A percentile compares a stretch with the other conserved stretches of the same genome.
Evolutionary conservation across 257 asterid genomes (phyloP).

Genomic region (Scutellaria barbata): DNA sequence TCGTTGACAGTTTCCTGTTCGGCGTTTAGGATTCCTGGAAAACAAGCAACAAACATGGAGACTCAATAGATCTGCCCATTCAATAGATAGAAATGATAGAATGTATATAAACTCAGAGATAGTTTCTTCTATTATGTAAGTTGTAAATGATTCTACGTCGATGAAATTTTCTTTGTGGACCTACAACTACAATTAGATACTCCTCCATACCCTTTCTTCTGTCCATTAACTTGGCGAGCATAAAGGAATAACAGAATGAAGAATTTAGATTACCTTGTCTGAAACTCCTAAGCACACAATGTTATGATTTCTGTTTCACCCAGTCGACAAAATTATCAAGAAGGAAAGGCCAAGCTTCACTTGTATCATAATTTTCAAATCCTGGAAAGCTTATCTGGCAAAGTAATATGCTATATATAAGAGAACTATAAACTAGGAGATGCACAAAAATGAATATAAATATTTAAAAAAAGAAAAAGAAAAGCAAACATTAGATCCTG

Average conservation of each 20-base stretch:
- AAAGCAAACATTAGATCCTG: neutral
- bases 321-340: slow-evolving; percentile 85
- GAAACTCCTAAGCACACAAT: slow-evolving; percentile 16
- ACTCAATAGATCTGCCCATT: neutral
- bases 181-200: too few relatives aligned
- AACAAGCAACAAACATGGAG: slow-evolving; percentile 37
- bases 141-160: too few relatives aligned
- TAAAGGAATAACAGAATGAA: too few relatives aligned
- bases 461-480: neutral
- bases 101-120: neutral
- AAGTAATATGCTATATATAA: slow-evolving; percentile 12
- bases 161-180: too few relatives aligned
- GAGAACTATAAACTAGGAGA: neutral
- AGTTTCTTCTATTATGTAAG: neutral
- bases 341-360: slow-evolving; percentile 80
- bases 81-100: neutral
- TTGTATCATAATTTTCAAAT: slow-evolving; percentile 63
- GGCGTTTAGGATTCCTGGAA: slow-evolving; percentile 24
- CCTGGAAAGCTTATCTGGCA: slow-evolving; percentile 80
- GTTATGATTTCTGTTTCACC: slow-evolving; percentile 46
- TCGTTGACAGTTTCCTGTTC: slow-evolving; percentile 31
- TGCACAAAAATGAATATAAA: neutral
- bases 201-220: too few relatives aligned
- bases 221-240: too few relatives aligned
- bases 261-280: slow-evolving; percentile 35